Evolutionary conservation across 441 rosid species (phyloP), one percentile per base, ranked within the genome.

Genomic region (Daphne laureola): DNA sequence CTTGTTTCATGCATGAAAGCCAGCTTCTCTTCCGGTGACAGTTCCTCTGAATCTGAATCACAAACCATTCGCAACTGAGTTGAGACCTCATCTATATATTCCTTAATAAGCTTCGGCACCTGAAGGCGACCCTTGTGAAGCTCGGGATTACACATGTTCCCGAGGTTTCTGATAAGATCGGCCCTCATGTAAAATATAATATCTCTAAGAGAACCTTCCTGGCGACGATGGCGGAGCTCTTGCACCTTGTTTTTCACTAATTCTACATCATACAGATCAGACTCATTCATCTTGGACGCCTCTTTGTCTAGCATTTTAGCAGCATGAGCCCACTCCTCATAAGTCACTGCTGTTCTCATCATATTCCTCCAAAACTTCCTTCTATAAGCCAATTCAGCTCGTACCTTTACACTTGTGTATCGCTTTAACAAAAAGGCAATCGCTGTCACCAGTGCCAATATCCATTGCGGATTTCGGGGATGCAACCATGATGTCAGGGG

Each of bases 241-340:
- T 65, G 76, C 66, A 89, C 78, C 83, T 86, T 92, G 73, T 86
- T 89, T 71, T 81, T 78, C 54, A 92, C 96, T 46, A 92, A 66
- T 54, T 92, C 98, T 50, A 72, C 97, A 62, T 92, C 97, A 55
- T 86, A 92, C 49, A 77, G 83, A 62, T 77, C 84, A 2, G 77
- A 73, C 49, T 92, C 97, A 49, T 80, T 80, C 92, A 89, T 41
- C 74, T 74, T 84, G 0, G 77, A 79, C 3, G 95, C 81, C 67
- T 89, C 98, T 42, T 67, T 92, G 2, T 92, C 98, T 3, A 89
- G 73, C 97, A 92, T 92, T 79, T 81, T 86, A 51, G 98, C 95
- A 55, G 96, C 97, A 71, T 89, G 97, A 58, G 92, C 82, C 98
- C 98, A 92, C 53, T 92, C 98, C 74, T 92, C 97, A 43, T 86